These are phyloP conservation scores for Penicillium canescens DNA, from an alignment of 495 filamentous ascomycete genomes.

Conservation along the genomic window DNA sequence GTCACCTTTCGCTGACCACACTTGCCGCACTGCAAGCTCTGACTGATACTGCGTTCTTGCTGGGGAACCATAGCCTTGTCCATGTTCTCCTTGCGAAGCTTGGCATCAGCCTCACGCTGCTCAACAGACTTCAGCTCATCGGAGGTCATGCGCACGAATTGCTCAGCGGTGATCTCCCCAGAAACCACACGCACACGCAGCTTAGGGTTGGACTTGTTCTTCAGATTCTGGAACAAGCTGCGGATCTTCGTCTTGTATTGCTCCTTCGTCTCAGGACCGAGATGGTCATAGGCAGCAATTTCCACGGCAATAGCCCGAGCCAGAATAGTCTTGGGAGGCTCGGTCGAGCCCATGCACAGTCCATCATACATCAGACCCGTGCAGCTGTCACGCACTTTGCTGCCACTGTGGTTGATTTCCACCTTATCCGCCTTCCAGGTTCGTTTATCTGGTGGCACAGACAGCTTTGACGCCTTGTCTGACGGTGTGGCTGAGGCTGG, in stretches of 20 bases:
- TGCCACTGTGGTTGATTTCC: slow-evolving; percentile 66
- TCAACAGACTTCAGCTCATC: slow-evolving; percentile 80
- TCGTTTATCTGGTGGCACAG: slow-evolving; percentile 75
- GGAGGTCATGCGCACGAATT: slow-evolving; percentile 71
- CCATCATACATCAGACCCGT: slow-evolving; percentile 89
- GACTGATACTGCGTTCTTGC: slow-evolving; percentile 78
- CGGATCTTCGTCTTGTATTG: slow-evolving; percentile 85
- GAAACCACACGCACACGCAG: slow-evolving; percentile 73
- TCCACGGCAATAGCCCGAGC: slow-evolving; percentile 71
- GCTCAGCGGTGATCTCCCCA: slow-evolving; percentile 66
- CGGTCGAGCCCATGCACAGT: slow-evolving; percentile 44
- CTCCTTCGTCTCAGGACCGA: slow-evolving; percentile 64
- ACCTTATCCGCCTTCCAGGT: slow-evolving; percentile 79
- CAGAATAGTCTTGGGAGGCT: slow-evolving; percentile 57
- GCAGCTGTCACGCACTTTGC: slow-evolving; percentile 71
- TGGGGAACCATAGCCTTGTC: slow-evolving; percentile 65
- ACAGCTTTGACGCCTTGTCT: slow-evolving; percentile 55
- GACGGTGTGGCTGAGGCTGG: slow-evolving; percentile 42
- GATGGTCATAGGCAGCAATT: slow-evolving; percentile 63
- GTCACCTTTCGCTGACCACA: slow-evolving; percentile 90
- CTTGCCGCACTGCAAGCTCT: slow-evolving; percentile 80
- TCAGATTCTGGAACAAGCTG: slow-evolving; percentile 88
- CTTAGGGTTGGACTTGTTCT: slow-evolving; percentile 80
- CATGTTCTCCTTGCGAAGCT: slow-evolving; percentile 86
- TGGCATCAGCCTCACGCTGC: slow-evolving; percentile 63